These are phyloP conservation scores for Skeletonema menzelii DNA, from an alignment of 108 stramenopile genomes.

Conservation along the genomic window DNA sequence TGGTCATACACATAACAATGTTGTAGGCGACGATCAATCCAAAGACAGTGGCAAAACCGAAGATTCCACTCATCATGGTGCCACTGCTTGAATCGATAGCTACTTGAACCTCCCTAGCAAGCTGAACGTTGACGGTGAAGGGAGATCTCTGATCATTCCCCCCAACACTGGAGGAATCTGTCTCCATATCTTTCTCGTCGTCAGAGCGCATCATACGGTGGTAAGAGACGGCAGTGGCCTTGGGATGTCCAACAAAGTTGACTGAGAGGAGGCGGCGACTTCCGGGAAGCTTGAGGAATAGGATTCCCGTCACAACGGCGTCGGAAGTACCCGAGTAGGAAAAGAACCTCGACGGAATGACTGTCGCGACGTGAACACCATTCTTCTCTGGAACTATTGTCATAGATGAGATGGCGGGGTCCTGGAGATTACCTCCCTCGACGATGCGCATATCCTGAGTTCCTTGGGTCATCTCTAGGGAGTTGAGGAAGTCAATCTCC, in stretches of 20 bases:
- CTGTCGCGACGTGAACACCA: constrained; percentile 19
- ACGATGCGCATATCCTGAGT: constrained; percentile 6
- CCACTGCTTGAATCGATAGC: neutral
- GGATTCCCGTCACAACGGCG: neutral
- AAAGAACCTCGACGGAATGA: constrained; percentile 12
- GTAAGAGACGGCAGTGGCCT: neutral
- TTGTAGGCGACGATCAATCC: neutral
- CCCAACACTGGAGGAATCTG: neutral
- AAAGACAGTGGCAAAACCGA: neutral
- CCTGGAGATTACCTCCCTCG: neutral
- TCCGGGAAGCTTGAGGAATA: neutral
- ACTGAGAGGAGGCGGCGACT: neutral
- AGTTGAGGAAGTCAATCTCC: constrained; percentile 23
- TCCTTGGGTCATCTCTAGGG: constrained; percentile 18
- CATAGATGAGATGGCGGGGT: constrained; percentile 5
- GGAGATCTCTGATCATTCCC: neutral
- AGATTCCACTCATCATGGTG: neutral
- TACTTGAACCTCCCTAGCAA: neutral
- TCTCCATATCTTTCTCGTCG: neutral
- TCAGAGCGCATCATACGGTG: neutral
- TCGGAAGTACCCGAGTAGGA: neutral
- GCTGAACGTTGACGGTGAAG: constrained; percentile 2
- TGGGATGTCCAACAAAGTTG: neutral
- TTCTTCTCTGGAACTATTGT: constrained; percentile 5
- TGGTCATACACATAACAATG: neutral